These are phyloP conservation scores for Fusarium sp. DNA, from an alignment of 2,329 filamentous ascomycete species.

Conservation along the genomic window DNA sequence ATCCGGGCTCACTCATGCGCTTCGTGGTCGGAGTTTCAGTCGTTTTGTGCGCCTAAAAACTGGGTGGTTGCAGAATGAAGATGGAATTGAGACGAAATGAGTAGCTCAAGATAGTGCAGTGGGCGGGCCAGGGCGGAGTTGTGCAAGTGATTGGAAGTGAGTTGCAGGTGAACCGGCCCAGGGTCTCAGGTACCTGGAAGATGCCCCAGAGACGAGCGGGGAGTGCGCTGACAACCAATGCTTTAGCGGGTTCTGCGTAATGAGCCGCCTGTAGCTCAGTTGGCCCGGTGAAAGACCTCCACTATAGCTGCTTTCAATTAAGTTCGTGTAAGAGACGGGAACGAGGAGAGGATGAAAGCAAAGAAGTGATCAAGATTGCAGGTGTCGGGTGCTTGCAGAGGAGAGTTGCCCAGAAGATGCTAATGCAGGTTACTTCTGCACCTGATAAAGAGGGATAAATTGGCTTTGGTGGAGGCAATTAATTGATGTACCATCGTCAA, in stretches of 20 bases:
- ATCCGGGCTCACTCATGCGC: slow-evolving; percentile 36
- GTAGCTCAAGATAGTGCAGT: slow-evolving; percentile 37
- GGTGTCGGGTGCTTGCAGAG: background rate
- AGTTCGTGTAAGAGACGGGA: background rate
- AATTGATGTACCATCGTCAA: background rate
- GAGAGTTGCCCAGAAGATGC: background rate
- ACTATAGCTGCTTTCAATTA: slow-evolving; percentile 10
- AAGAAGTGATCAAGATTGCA: background rate
- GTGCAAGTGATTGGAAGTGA: slow-evolving; percentile 29
- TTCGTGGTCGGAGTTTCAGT: slow-evolving; percentile 28
- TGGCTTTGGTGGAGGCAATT: slow-evolving; percentile 3
- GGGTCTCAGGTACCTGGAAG: slow-evolving; percentile 31
- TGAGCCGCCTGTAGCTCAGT: slow-evolving; percentile 16
- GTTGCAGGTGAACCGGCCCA: slow-evolving; percentile 12
- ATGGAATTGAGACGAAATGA: slow-evolving; percentile 44
- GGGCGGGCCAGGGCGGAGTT: slow-evolving; percentile 29
- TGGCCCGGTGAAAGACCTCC: slow-evolving; percentile 19
- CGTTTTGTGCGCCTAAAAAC: slow-evolving; percentile 39
- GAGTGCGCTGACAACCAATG: slow-evolving; percentile 27
- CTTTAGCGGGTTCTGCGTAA: slow-evolving; percentile 27
- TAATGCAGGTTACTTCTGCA: slow-evolving; percentile 3
- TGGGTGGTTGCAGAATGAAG: slow-evolving; percentile 40
- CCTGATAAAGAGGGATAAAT: slow-evolving; percentile 15
- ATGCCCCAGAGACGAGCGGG: slow-evolving; percentile 25
- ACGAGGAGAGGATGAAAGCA: background rate